Evolutionary conservation across 345 rosid species (phyloP).

Genomic region (Lepidium didymum): DNA sequence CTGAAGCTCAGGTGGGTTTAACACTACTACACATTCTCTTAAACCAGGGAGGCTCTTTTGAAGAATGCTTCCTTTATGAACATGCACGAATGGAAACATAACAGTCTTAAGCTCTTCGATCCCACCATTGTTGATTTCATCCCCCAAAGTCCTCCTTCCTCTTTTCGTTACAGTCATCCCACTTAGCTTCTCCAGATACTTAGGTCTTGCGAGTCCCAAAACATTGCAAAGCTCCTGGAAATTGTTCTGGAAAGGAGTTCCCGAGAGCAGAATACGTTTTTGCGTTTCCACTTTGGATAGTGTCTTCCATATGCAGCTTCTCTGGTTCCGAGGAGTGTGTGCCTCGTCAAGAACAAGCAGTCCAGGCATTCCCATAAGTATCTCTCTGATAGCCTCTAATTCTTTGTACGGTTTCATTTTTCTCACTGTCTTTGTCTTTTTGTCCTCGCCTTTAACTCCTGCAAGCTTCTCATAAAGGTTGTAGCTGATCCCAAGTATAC

Average conservation of each 20-base stretch:
- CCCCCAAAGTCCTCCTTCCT: background rate
- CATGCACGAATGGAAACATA: constrained; percentile 61
- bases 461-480: constrained; percentile 50
- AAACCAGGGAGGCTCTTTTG: constrained; percentile 67
- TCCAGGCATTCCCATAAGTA: constrained; percentile 42
- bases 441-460: constrained; percentile 24
- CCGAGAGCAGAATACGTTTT: constrained; percentile 66
- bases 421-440: constrained; percentile 10
- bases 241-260: constrained; percentile 87
- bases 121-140: constrained; percentile 11
- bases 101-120: constrained; percentile 27
- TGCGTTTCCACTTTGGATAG: constrained; percentile 43
- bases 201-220: constrained; percentile 29
- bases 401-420: constrained; percentile 1
- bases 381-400: constrained; percentile 27
- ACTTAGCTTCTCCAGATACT: constrained; percentile 25
- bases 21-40: constrained; percentile 28
- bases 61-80: constrained; percentile 66
- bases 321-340: constrained; percentile 63
- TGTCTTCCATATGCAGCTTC: constrained; percentile 52
- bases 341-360: constrained; percentile 73
- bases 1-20: constrained; percentile 32
- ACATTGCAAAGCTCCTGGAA: constrained; percentile 52
- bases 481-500: constrained; percentile 63
- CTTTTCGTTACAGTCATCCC: constrained; percentile 24